phyloP scores from a whole-genome alignment of 177 flowering plant species.

The Telopea speciosissima region DNA sequence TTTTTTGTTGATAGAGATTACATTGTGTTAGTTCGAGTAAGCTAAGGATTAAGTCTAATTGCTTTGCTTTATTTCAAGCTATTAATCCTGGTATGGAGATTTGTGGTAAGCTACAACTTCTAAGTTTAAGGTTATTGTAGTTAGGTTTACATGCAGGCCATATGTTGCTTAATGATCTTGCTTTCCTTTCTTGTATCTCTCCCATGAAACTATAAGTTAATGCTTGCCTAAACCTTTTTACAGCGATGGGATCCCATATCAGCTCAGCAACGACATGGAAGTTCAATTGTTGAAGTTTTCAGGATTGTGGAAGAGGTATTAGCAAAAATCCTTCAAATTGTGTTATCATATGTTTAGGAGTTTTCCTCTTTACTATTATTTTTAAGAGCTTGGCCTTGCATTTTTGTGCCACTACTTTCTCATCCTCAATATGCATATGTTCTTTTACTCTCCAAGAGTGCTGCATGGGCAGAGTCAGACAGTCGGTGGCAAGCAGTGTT shows the following conservation, averaged over 20 bases:
- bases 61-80: neutral
- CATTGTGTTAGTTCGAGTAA: neutral
- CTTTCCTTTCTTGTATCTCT: neutral
- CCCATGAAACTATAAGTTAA: neutral
- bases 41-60: neutral
- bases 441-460: neutral
- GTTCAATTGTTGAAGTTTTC: conserved; percentile 93
- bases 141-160: neutral
- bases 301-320: conserved; percentile 96
- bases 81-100: neutral
- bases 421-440: neutral
- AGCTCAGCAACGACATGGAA: conserved; percentile 89
- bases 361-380: neutral
- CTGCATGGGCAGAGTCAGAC: neutral
- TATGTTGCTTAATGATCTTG: neutral
- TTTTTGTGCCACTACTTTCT: neutral
- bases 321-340: neutral
- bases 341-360: neutral
- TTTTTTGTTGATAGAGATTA: neutral
- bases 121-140: neutral
- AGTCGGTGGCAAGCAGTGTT: too few relatives aligned
- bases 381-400: too few relatives aligned
- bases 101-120: neutral
- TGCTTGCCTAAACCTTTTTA: conserved; percentile 12
- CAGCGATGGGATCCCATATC: conserved; percentile 92